phyloP scores from a whole-genome alignment of 2,329 filamentous ascomycete species.

The Mariannaea elegans region DNA sequence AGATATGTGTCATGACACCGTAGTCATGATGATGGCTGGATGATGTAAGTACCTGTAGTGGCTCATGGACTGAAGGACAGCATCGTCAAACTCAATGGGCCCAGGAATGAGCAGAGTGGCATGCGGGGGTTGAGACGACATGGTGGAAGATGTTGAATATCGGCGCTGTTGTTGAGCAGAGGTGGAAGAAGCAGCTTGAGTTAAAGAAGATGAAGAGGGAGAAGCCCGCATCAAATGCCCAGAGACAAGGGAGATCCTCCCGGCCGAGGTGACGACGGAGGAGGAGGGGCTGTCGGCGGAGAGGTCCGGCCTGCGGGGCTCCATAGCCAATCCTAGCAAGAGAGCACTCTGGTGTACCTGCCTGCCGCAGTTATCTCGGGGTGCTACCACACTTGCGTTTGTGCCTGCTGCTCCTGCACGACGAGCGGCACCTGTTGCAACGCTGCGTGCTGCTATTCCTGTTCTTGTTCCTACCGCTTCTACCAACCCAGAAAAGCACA shows the following conservation, averaged over 20 bases:
- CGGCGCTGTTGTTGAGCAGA: conserved; percentile 29
- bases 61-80: conserved; percentile 91
- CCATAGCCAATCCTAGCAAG: conserved; percentile 42
- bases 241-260: conserved; percentile 42
- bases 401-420: conserved; percentile 27
- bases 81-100: conserved; percentile 98
- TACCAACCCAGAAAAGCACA: conserved; percentile 9
- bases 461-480: conserved; percentile 6
- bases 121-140: conserved; percentile 71
- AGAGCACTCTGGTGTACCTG: conserved; percentile 20
- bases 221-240: conserved; percentile 36
- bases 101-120: conserved; percentile 91
- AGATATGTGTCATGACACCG: conserved; percentile 5
- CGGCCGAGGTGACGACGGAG: conserved; percentile 38
- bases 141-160: conserved; percentile 49
- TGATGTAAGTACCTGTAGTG: conserved; percentile 77
- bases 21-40: background rate
- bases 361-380: conserved; percentile 10
- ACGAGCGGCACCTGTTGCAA: background rate
- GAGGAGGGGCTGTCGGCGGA: conserved; percentile 44
- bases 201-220: conserved; percentile 22
- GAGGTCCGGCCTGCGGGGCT: conserved; percentile 43
- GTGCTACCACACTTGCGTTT: conserved; percentile 23
- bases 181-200: conserved; percentile 23
- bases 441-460: background rate